Percentiles rank a stretch among this genome's conserved stretches.
phyloP scores from a whole-genome alignment of 164 flowering plant species.

The Sedum album region DNA sequence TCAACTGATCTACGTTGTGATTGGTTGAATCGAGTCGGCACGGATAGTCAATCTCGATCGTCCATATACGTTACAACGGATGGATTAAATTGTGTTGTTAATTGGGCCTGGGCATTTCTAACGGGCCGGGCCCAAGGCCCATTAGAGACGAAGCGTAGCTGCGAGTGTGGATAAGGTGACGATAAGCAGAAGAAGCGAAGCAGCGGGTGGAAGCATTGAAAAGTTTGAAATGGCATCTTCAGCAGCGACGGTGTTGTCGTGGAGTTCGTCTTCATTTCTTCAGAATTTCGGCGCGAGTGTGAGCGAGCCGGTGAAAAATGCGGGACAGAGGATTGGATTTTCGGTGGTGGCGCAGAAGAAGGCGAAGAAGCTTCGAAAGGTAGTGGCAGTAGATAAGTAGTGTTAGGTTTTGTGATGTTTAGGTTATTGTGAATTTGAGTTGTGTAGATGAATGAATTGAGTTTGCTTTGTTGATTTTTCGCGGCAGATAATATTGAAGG shows the following conservation, averaged over 20 bases:
- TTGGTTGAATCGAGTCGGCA: not conserved
- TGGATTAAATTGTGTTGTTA: not conserved
- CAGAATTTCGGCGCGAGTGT: slow-evolving; percentile 21
- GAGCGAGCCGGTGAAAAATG: slow-evolving; percentile 17
- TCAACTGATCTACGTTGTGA: not conserved
- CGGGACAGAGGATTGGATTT: slow-evolving; percentile 20
- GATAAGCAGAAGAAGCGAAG: not conserved
- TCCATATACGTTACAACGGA: not conserved
- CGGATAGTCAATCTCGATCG: not conserved
- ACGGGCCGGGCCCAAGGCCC: not conserved
- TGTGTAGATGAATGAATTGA: not conserved
- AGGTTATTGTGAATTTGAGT: not conserved
- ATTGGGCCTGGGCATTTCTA: not conserved
- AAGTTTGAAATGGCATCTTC: slow-evolving; percentile 34
- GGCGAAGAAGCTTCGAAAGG: slow-evolving; percentile 58
- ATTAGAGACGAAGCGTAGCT: not conserved
- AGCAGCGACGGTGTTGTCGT: slow-evolving; percentile 42
- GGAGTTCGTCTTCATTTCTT: slow-evolving; percentile 41
- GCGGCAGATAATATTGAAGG: slow-evolving; percentile 67
- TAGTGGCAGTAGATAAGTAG: slow-evolving; percentile 7
- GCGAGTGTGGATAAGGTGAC: not conserved
- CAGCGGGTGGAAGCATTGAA: not conserved
- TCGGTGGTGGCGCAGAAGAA: slow-evolving; percentile 65
- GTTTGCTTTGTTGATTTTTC: not conserved
- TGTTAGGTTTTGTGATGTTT: too few relatives aligned